Conservation (phyloP, 495 filamentous ascomycete genomes). For the Talaromyces proteolyticus region DNA sequence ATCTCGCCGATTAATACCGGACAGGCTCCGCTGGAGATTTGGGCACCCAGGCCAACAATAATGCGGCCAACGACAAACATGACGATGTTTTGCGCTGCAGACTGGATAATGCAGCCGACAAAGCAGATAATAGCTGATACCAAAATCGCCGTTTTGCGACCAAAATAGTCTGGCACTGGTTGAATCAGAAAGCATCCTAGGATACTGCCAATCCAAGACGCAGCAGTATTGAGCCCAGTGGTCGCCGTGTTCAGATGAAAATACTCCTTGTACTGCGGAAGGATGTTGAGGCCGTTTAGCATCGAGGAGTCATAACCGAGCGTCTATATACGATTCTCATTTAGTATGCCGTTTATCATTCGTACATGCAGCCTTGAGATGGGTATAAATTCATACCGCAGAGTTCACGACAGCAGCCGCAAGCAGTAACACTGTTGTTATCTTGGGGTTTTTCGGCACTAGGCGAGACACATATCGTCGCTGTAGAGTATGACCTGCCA, state of each 20-base stretch:
- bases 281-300: not conserved
- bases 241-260: conserved; percentile 1
- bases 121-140: conserved; percentile 61
- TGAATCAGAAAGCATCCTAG: not conserved
- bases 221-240: not conserved
- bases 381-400: not conserved
- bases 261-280: not conserved
- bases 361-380: no score
- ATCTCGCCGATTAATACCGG: conserved; percentile 77
- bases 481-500: not conserved
- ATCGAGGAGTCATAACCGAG: not conserved
- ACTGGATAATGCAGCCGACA: conserved; percentile 60
- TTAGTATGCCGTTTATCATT: not conserved
- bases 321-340: not conserved
- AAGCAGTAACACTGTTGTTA: not conserved
- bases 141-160: conserved; percentile 64
- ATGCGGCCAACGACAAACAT: conserved; percentile 64
- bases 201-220: not conserved
- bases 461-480: not conserved
- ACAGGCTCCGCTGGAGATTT: conserved; percentile 59
- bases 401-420: not conserved
- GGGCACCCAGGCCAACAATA: conserved; percentile 61
- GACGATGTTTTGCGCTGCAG: conserved; percentile 48
- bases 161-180: conserved; percentile 27
- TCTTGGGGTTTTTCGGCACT: not conserved